A percentile compares a stretch with the other conserved stretches of the same genome.
Evolutionary conservation across 495 filamentous ascomycete genomes (phyloP).

Genomic region (Penicillium steckii): DNA sequence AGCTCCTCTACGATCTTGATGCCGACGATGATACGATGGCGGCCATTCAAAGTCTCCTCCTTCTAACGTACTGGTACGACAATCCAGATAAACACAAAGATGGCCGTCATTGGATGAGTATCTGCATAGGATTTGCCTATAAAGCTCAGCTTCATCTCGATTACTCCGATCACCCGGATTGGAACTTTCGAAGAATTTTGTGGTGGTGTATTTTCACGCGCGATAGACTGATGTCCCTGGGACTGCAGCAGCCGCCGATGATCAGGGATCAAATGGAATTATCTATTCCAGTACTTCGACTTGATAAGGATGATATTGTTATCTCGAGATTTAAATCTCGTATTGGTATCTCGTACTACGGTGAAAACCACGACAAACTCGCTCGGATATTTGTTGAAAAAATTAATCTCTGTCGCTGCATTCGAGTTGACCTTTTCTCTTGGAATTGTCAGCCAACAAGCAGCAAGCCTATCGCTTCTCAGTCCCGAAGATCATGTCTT

Average conservation of each 20-base stretch:
- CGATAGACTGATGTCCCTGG: constrained; percentile 10
- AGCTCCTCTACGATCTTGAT: constrained; percentile 15
- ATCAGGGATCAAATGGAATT: constrained; percentile 14
- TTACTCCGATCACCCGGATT: background rate
- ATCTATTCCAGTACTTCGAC: background rate
- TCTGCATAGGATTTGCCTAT: constrained; percentile 8
- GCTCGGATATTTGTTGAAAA: constrained; percentile 13
- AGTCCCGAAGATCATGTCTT: background rate
- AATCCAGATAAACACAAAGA: constrained; percentile 11
- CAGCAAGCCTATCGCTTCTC: background rate
- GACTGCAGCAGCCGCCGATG: constrained; percentile 9
- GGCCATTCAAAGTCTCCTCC: constrained; percentile 11
- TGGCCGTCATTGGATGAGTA: constrained; percentile 13
- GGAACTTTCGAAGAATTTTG: constrained; percentile 7
- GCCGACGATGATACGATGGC: constrained; percentile 8
- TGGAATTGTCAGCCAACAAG: constrained; percentile 3
- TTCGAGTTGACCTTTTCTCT: constrained; percentile 8
- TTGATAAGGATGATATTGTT: background rate
- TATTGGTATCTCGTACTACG: background rate
- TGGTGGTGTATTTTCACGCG: constrained; percentile 19
- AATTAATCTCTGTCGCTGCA: constrained; percentile 10
- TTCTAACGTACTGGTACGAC: constrained; percentile 21
- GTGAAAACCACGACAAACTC: background rate
- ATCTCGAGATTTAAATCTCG: background rate
- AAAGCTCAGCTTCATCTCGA: constrained; percentile 10